These are phyloP conservation scores for Collybia nuda DNA, from an alignment of 768 basidiomycete genomes.

Conservation along the genomic window DNA sequence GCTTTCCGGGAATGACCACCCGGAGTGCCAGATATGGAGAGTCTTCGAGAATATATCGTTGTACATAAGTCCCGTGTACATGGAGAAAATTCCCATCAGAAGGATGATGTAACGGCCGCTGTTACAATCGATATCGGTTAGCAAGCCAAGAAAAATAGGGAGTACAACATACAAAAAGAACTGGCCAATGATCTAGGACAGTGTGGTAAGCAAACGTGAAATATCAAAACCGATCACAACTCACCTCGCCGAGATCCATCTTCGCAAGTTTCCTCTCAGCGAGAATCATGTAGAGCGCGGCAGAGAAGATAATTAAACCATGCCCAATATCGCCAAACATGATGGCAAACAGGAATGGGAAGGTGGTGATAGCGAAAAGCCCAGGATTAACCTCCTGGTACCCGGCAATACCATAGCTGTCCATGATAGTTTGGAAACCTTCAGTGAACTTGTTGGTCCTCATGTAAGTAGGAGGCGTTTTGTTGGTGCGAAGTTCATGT, in stretches of 20 bases:
- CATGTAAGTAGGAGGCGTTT: constrained; percentile 93
- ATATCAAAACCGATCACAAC: constrained; percentile 15
- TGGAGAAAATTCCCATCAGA: constrained; percentile 95
- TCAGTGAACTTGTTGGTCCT: constrained; percentile 96
- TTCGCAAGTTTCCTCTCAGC: constrained; percentile 81
- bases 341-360: constrained; percentile 98
- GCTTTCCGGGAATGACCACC: constrained; percentile 73
- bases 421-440: constrained; percentile 98
- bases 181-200: constrained; percentile 67
- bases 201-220: constrained; percentile 6
- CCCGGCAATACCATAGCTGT: constrained; percentile 90
- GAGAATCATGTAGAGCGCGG: constrained; percentile 83
- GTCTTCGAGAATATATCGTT: constrained; percentile 98
- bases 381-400: constrained; percentile 99
- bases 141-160: constrained; percentile 1
- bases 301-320: constrained; percentile 76
- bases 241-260: constrained; percentile 71
- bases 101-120: constrained; percentile 98
- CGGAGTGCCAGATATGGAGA: constrained; percentile 83
- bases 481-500: constrained; percentile 84
- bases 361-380: constrained; percentile 86
- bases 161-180: constrained; percentile 85
- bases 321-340: constrained; percentile 99
- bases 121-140: constrained; percentile 18
- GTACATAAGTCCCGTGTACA: constrained; percentile 97